Evolutionary conservation across 1,139 yeast genomes (phyloP).

Genomic region (Suhomyces coccinellae): DNA sequence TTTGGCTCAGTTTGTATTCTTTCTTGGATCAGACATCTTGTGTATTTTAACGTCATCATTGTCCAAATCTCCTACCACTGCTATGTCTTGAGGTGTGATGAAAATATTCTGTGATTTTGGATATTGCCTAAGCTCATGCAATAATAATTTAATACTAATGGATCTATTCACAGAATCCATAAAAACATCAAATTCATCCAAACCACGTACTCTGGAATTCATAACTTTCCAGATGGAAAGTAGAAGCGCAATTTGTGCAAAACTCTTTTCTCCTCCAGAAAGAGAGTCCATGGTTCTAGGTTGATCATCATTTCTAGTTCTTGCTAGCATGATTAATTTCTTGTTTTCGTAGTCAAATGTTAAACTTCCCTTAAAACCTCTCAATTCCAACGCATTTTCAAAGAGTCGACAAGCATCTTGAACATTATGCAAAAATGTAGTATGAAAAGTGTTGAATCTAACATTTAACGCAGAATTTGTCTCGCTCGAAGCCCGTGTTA

Average conservation of each 20-base stretch:
- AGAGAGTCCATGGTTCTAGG: constrained; percentile 76
- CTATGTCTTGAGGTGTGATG: constrained; percentile 93
- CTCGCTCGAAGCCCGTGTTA: constrained; percentile 25
- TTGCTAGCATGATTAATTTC: constrained; percentile 55
- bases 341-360: constrained; percentile 58
- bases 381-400: constrained; percentile 56
- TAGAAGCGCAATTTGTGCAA: constrained; percentile 83
- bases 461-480: constrained; percentile 41
- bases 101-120: constrained; percentile 83
- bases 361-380: constrained; percentile 78
- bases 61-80: constrained; percentile 68
- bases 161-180: constrained; percentile 94
- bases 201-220: constrained; percentile 82
- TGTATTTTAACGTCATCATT: constrained; percentile 67
- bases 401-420: constrained; percentile 47
- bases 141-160: constrained; percentile 73
- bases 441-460: constrained; percentile 51
- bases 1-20: constrained; percentile 12
- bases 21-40: constrained; percentile 60
- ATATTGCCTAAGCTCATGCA: constrained; percentile 59
- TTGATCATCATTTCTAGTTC: constrained; percentile 58
- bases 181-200: constrained; percentile 96
- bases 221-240: constrained; percentile 92
- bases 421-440: constrained; percentile 36
- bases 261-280: constrained; percentile 97